Conservation (phyloP, 345 rosid genomes). For the Eucalyptus paniculata region DNA sequence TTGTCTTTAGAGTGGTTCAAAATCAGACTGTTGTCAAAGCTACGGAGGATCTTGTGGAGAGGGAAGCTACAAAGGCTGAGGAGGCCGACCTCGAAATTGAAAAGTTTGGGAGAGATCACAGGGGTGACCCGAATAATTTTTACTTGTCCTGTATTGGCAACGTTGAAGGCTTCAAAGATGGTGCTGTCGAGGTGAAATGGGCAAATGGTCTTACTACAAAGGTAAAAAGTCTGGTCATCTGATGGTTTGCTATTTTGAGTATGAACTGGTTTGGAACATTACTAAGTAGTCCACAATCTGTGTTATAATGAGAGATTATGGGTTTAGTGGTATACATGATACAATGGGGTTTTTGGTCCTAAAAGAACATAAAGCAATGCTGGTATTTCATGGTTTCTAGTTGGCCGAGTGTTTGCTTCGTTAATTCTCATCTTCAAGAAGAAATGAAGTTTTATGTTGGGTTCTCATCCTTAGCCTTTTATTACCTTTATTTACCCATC, state of each 20-base stretch:
- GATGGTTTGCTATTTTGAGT: not conserved
- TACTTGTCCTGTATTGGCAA: constrained; percentile 56
- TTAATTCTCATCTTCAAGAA: not conserved
- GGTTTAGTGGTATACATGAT: not conserved
- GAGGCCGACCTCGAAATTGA: not conserved
- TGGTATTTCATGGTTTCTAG: not conserved
- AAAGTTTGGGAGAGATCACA: constrained; percentile 1
- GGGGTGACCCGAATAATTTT: constrained; percentile 6
- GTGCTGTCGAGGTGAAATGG: constrained; percentile 71
- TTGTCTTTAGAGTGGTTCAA: constrained; percentile 39
- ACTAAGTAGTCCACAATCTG: not conserved
- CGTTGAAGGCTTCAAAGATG: constrained; percentile 61
- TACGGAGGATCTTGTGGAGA: not conserved
- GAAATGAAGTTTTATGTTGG: not conserved
- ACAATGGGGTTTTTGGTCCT: not conserved
- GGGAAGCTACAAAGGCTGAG: constrained; percentile 2
- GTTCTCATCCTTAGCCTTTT: not conserved
- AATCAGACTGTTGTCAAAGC: not conserved
- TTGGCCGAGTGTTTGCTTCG: not conserved
- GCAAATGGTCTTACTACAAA: constrained; percentile 48
- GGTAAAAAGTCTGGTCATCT: constrained; percentile 15
- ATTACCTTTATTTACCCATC: not conserved
- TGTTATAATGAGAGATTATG: not conserved
- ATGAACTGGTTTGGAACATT: not conserved
- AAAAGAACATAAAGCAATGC: not conserved